Percentiles rank a stretch among this genome's conserved stretches.
Evolutionary conservation across 1,139 yeast genomes (phyloP).

Genomic region (Nakaseomyces uthaithaninus): DNA sequence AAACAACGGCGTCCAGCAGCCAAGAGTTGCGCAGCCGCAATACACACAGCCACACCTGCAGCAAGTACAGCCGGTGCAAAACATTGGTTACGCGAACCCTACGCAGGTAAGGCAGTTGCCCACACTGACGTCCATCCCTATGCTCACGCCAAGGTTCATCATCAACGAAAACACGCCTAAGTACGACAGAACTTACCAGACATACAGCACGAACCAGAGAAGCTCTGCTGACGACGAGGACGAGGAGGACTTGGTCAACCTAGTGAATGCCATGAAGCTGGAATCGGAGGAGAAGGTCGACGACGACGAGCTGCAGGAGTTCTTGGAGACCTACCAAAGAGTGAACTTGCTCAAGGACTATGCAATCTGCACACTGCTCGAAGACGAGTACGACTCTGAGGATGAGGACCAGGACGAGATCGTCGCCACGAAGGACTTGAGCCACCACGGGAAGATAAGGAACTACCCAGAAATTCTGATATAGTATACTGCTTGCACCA

Average conservation of each 20-base stretch:
- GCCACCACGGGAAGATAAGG: slow-evolving; percentile 5
- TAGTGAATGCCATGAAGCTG: slow-evolving; percentile 8
- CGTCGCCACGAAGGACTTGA: background rate
- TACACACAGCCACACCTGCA: slow-evolving; percentile 3
- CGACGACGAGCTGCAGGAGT: slow-evolving; percentile 10
- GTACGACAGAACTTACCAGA: slow-evolving; percentile 4
- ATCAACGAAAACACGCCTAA: slow-evolving; percentile 11
- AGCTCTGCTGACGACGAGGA: slow-evolving; percentile 14
- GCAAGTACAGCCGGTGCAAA: background rate
- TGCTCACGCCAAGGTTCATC: slow-evolving; percentile 13
- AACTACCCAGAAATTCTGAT: slow-evolving; percentile 15
- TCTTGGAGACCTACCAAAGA: slow-evolving; percentile 13
- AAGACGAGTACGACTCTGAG: slow-evolving; percentile 21
- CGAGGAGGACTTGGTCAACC: slow-evolving; percentile 3
- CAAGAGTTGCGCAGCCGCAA: background rate
- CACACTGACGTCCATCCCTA: slow-evolving; percentile 13
- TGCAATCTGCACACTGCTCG: slow-evolving; percentile 24
- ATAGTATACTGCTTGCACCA: background rate
- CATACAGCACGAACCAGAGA: slow-evolving; percentile 23
- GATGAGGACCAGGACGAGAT: slow-evolving; percentile 10
- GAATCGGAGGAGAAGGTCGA: slow-evolving; percentile 11
- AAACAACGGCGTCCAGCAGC: slow-evolving; percentile 12
- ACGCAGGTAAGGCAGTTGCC: slow-evolving; percentile 9
- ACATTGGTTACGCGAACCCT: background rate
- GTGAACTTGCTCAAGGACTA: slow-evolving; percentile 27